phyloP scores from a whole-genome alignment of 2,329 filamentous ascomycete genomes.

The Lachnellula arida region DNA sequence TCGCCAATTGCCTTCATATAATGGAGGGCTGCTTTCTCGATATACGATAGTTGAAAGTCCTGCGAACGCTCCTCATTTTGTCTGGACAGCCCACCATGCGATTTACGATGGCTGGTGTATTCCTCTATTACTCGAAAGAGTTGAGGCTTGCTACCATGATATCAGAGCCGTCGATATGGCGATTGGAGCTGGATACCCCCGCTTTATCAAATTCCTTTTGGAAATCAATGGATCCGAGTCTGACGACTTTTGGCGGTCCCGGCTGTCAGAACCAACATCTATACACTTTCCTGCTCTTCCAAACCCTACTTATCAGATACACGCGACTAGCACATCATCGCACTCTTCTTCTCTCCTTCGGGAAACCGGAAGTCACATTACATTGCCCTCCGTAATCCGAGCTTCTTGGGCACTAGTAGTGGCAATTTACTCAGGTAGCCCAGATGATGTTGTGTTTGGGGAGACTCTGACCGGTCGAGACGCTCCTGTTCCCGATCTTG shows the following conservation, averaged over 20 bases:
- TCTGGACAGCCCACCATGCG: slow-evolving; percentile 47
- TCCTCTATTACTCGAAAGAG: slow-evolving; percentile 14
- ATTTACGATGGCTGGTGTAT: slow-evolving; percentile 47
- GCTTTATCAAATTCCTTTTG: slow-evolving; percentile 42
- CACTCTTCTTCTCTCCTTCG: not conserved
- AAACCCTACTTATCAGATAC: slow-evolving; percentile 6
- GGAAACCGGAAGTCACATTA: slow-evolving; percentile 32
- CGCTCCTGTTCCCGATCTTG: slow-evolving; percentile 35
- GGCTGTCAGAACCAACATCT: slow-evolving; percentile 2
- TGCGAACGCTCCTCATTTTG: slow-evolving; percentile 32
- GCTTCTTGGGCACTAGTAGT: slow-evolving; percentile 38
- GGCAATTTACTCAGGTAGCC: slow-evolving; percentile 34
- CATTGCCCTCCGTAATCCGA: slow-evolving; percentile 12
- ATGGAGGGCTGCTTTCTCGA: slow-evolving; percentile 2
- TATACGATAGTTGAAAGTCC: slow-evolving; percentile 5
- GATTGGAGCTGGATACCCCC: slow-evolving; percentile 1
- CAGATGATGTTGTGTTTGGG: slow-evolving; percentile 38
- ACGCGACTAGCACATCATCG: slow-evolving; percentile 1
- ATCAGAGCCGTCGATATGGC: not conserved
- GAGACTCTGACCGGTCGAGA: slow-evolving; percentile 40
- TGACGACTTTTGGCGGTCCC: slow-evolving; percentile 8
- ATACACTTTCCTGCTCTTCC: slow-evolving; percentile 8
- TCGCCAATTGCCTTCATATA: not conserved
- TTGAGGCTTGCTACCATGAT: slow-evolving; percentile 6
- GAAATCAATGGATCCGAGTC: slow-evolving; percentile 24